phyloP scores from a whole-genome alignment of 2,329 filamentous ascomycete genomes.

The Lasiodiplodia gonubiensis region DNA sequence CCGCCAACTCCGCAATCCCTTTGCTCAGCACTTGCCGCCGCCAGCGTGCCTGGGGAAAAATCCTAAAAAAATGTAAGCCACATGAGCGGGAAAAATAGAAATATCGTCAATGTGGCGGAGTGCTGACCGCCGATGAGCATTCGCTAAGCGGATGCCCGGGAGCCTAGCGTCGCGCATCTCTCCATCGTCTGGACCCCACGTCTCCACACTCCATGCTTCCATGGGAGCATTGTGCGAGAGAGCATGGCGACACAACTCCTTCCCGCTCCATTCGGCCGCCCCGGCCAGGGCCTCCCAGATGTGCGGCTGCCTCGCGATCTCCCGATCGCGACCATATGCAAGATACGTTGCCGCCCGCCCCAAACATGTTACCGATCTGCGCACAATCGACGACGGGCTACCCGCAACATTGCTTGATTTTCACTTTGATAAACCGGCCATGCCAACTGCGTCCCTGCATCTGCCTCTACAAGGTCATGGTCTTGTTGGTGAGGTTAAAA shows the following conservation, averaged over 20 bases:
- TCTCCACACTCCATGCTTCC: not conserved
- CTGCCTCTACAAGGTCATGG: not conserved
- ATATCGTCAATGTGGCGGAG: constrained; percentile 3
- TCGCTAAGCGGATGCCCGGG: not conserved
- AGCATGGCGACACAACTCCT: not conserved
- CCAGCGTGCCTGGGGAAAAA: not conserved
- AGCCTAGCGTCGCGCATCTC: not conserved
- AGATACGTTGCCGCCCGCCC: constrained; percentile 20
- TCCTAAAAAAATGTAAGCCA: constrained; percentile 18
- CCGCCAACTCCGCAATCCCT: not conserved
- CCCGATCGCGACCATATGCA: constrained; percentile 16
- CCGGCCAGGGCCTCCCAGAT: not conserved
- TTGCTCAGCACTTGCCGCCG: constrained; percentile 14
- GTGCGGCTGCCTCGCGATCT: constrained; percentile 13
- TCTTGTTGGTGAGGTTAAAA: not conserved
- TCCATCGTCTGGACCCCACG: constrained; percentile 5
- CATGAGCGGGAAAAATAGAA: constrained; percentile 10
- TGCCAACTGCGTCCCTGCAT: not conserved
- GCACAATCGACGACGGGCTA: constrained; percentile 5
- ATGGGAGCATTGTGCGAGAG: not conserved
- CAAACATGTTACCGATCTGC: not conserved
- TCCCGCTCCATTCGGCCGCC: not conserved
- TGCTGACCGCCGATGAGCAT: constrained; percentile 10
- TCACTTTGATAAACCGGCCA: not conserved
- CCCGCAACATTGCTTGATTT: constrained; percentile 12